These are phyloP conservation scores for Amorphotheca resinae DNA, from an alignment of 495 filamentous ascomycete species.

Conservation along the genomic window DNA sequence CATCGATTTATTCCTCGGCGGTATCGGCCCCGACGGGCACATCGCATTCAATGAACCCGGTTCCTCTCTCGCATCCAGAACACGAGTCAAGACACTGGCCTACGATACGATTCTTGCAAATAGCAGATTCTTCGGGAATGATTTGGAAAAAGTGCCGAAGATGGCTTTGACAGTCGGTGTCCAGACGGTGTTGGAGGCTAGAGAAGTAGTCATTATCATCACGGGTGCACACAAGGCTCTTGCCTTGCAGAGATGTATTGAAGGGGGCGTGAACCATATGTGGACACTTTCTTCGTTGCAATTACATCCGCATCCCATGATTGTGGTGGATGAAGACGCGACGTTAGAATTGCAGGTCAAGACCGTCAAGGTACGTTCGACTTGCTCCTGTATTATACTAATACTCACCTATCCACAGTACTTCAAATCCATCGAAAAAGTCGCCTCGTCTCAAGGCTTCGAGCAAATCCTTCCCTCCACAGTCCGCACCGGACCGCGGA, in stretches of 20 bases:
- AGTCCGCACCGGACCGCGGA: slow-evolving; percentile 25
- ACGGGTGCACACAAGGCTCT: slow-evolving; percentile 70
- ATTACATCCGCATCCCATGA: slow-evolving; percentile 64
- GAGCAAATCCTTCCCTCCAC: slow-evolving; percentile 44
- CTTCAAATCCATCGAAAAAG: slow-evolving; percentile 55
- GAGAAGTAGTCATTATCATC: slow-evolving; percentile 73
- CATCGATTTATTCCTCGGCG: slow-evolving; percentile 76
- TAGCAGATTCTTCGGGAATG: slow-evolving; percentile 68
- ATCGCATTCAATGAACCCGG: slow-evolving; percentile 88
- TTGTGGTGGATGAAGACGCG: slow-evolving; percentile 77
- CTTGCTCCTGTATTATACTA: not conserved
- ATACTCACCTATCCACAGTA: slow-evolving; percentile 30
- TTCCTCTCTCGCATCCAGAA: slow-evolving; percentile 63
- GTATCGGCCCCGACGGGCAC: slow-evolving; percentile 77
- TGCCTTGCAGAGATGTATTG: slow-evolving; percentile 70
- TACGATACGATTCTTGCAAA: slow-evolving; percentile 83
- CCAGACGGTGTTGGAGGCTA: slow-evolving; percentile 71
- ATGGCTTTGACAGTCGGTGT: slow-evolving; percentile 82
- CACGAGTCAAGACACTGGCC: slow-evolving; percentile 74
- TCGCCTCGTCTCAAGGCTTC: slow-evolving; percentile 42
- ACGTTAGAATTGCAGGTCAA: slow-evolving; percentile 76
- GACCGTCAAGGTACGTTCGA: slow-evolving; percentile 54
- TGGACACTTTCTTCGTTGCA: slow-evolving; percentile 76
- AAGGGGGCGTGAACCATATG: slow-evolving; percentile 79
- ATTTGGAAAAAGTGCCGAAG: slow-evolving; percentile 59